Evolutionary conservation across 2,329 filamentous ascomycete species (phyloP).

Genomic region (Aureobasidium sp.): DNA sequence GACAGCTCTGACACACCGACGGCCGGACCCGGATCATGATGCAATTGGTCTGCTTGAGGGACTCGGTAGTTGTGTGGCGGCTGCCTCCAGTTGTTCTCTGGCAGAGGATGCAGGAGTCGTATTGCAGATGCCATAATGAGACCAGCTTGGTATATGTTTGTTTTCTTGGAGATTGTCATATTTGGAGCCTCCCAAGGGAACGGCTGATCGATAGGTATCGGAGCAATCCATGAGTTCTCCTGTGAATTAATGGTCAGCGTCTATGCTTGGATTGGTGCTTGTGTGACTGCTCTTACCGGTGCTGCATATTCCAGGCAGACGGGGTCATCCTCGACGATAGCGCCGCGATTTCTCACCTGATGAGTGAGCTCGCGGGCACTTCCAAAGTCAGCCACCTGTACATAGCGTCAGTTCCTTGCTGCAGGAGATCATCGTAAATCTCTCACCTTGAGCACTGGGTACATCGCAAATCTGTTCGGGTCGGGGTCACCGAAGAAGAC

Average conservation of each 20-base stretch:
- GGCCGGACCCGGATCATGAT: not conserved
- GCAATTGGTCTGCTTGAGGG: not conserved
- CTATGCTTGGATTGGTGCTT: not conserved
- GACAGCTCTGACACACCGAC: not conserved
- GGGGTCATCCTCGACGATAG: not conserved
- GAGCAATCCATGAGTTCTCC: not conserved
- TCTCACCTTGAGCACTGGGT: not conserved
- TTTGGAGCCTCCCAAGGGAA: not conserved
- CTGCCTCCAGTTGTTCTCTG: not conserved
- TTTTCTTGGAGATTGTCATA: not conserved
- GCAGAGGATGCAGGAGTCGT: not conserved
- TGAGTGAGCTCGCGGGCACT: not conserved
- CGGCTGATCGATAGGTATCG: not conserved
- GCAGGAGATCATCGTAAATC: no score
- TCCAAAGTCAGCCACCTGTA: not conserved
- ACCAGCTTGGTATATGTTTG: slow-evolving; percentile 2
- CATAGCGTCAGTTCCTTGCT: not conserved
- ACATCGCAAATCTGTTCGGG: not conserved
- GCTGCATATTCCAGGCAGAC: not conserved
- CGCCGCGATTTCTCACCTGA: not conserved
- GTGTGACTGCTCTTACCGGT: not conserved
- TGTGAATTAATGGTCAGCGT: not conserved
- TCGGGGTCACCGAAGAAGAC: not conserved
- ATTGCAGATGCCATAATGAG: slow-evolving; percentile 4
- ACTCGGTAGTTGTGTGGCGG: not conserved